Evolutionary conservation across 306 rosid genomes (phyloP), one percentile per base, ranked within the genome.

Genomic region (Trifolium repens): DNA sequence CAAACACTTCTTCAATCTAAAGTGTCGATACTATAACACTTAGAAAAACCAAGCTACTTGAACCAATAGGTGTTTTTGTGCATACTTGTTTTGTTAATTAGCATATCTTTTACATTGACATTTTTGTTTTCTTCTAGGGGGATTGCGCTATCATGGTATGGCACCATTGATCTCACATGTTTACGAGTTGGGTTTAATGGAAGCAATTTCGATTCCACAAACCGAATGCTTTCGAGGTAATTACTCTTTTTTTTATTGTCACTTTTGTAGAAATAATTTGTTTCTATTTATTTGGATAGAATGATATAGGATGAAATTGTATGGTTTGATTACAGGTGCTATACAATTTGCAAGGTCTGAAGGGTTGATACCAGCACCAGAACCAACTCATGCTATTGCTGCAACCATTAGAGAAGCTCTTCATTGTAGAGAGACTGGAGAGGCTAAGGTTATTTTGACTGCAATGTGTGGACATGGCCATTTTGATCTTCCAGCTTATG

Each of bases 401-500:
- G 97, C 97, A 44, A 90, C 97, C 30, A 91, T 94, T 30, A 86
- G 94, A 72, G 98, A 94, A 84, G 97, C 98, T 58, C 75, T 90
- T 59, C 84, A 66, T 9, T 94, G 98, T 62, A 87, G 71, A 76
- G 94, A 91, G 61, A 85, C 84, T 0, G 97, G 97, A 67, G 96
- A 94, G 80, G 87, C 91, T 14, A 94, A 91, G 84, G 96, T 94
- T 66, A 91, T 94, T 81, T 88, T 94, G 74, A 91, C 94, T 46
- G 98, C 97, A 67, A 88, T 94, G 96, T 88, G 98, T 72, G 98
- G 97, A 68, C 98, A 94, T 80, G 98, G 97, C 26, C 97, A 94
- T 84, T 94, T 94, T 73, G 98, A 91, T 65, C 72, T 94, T 35
- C 77, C 97, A 60, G 85, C 96, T 73, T 90, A 94, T 67, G 98